Base-by-base conservation (phyloP, 768 basidiomycete species). In the Obba rivulosa region DNA sequence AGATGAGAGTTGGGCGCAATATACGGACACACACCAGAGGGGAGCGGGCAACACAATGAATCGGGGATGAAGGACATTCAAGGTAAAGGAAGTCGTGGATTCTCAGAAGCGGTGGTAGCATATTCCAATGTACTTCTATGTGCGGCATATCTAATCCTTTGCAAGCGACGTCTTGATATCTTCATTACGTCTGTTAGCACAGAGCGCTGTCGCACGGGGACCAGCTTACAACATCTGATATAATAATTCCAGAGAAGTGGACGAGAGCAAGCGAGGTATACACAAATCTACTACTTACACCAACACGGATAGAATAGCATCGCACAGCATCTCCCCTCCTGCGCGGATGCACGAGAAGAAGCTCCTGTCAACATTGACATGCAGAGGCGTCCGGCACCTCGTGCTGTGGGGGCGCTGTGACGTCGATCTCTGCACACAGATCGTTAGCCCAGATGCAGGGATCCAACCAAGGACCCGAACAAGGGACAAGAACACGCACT, bases 31-130 rank as follows among this genome's bases (percentile, higher is more conserved):
- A 21, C 84, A 99, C 66, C 83, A 85, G 11, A 84, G 75, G 59
- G 96, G 96, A 1, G 87, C 87, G n/a, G 96, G 96, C 3, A 99
- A 99, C 63, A 95, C 85, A 10, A 92, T 95, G 87, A 96, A 97
- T 65, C 79, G 90, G 53, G 93, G 93, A 51, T 92, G 65, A 77
- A 18, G 25, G 22, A 25, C 22, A 20, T 7, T 7, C 23, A 18
- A 45, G 31, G 43, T 20, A 38, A n/a, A 38, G 5, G 14, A 8
- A 4, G 37, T 20, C 37, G 37, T 7, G n/a, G n/a, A n/a, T n/a
- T n/a, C n/a, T n/a, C n/a, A n/a, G n/a, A n/a, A n/a, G n/a, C n/a
- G n/a, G n/a, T n/a, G n/a, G n/a, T n/a, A n/a, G n/a, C n/a, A n/a
- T n/a, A n/a, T 5, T 31, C 28, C 13, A 5, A 31, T 31, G 28